phyloP scores from a whole-genome alignment of 352 stramenopile species.

The Phytophthora pisi region DNA sequence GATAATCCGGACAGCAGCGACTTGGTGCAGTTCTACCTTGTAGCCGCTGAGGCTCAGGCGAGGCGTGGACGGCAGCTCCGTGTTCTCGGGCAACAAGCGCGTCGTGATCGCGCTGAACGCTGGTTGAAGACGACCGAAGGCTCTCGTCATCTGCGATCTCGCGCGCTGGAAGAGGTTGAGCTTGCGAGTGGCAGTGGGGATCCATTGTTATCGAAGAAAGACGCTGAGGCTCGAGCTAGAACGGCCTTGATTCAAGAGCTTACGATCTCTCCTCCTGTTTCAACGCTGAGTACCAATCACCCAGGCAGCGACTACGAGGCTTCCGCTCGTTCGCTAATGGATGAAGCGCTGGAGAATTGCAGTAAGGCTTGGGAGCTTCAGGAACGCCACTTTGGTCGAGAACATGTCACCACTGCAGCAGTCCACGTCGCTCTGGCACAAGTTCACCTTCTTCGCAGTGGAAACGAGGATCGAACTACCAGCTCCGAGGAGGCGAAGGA shows the following conservation, averaged over 20 bases:
- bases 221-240: conserved; percentile 50
- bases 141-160: conserved; percentile 43
- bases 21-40: conserved; percentile 64
- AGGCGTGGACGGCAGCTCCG: conserved; percentile 61
- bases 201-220: conserved; percentile 54
- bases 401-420: conserved; percentile 58
- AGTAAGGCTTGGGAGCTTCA: conserved; percentile 70
- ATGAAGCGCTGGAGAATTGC: conserved; percentile 72
- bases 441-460: conserved; percentile 44
- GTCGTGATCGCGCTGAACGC: conserved; percentile 46
- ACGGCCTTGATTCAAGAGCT: conserved; percentile 50
- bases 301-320: conserved; percentile 17
- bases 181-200: conserved; percentile 26
- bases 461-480: conserved; percentile 6
- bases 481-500: conserved; percentile 25
- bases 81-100: conserved; percentile 50
- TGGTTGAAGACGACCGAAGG: conserved; percentile 65
- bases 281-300: conserved; percentile 11
- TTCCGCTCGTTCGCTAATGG: conserved; percentile 41
- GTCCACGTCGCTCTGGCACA: conserved; percentile 65
- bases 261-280: conserved; percentile 25
- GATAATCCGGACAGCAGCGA: conserved; percentile 27
- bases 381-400: conserved; percentile 48
- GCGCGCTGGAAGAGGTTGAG: conserved; percentile 43
- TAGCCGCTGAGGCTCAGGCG: conserved; percentile 54